Base-by-base conservation (phyloP, 2,329 filamentous ascomycete species). In the Canariomyces notabilis region DNA sequence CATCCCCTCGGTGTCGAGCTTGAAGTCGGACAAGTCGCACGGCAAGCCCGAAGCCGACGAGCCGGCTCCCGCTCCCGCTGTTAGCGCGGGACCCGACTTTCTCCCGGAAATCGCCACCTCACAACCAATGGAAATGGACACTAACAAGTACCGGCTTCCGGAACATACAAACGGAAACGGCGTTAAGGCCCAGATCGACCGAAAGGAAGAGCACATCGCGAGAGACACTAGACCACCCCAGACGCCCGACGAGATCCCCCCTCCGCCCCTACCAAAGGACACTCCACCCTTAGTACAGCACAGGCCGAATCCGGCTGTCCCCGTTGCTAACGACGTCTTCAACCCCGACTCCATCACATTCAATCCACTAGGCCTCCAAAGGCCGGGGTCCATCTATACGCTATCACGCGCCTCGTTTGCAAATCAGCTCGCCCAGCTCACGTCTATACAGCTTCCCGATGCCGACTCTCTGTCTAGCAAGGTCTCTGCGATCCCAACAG, bases 401-500 rank as follows among this genome's bases (percentile, higher is more conserved):
- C 78, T 98, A 48, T 95, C 89, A 2, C 82, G 91, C 36, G 86
- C 85, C 26, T 96, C 91, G 6, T 95, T 98, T 65, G 87, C 89
- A 53, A 94, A 87, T 59, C 93, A 97, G 66, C 80, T 97, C 43
- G 87, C 88, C 38, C 89, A 96, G 64, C 75, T 98, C 53, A 97
- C 90, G 0, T 89, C 89, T 15, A 83, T 97, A 48, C 85, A 89
- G 59, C 76, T 97, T 2, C 93, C 93, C 1, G 85, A 95, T 64
- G 87, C 91, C 42, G 82, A 84, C 35, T 84, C 87, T 0, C 75
- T 98, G 18, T 88, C 89, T 21, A 85, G 82, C 53, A 88, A 85
- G 60, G 89, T 98, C 39, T 80, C 83, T 7, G 83, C 87, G 14
- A 93, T 97, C 38, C 82, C 89, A 8, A 93, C 87, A 0, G 89